Percentiles rank a stretch among this genome's conserved stretches.
These are phyloP conservation scores for Cryptosporidium bovis DNA, from an alignment of 169 alveolate genomes.

Conservation along the genomic window DNA sequence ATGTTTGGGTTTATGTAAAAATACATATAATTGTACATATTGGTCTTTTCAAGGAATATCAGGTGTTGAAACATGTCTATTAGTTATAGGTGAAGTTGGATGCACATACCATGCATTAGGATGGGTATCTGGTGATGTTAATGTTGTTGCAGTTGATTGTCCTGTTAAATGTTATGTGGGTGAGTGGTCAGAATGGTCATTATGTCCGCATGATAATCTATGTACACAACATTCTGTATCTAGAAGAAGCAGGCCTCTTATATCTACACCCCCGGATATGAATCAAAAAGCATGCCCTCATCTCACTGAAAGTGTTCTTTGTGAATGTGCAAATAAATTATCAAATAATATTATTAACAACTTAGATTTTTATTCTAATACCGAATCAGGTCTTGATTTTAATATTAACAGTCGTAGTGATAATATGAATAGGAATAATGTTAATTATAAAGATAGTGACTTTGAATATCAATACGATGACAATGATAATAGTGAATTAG, in stretches of 20 bases:
- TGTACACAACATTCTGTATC: constrained; percentile 62
- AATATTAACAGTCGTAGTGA: no score
- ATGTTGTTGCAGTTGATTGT: constrained; percentile 70
- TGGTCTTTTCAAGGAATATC: constrained; percentile 74
- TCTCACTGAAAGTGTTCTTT: constrained; percentile 40
- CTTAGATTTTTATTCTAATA: constrained; percentile 7
- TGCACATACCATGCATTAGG: constrained; percentile 72
- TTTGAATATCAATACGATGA: no score
- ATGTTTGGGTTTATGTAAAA: constrained; percentile 63
- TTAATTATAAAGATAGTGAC: no score
- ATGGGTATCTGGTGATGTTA: constrained; percentile 70
- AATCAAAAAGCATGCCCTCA: constrained; percentile 64
- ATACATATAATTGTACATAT: constrained; percentile 55
- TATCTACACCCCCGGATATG: constrained; percentile 75
- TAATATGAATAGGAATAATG: no score
- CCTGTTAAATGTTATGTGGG: constrained; percentile 73
- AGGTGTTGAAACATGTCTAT: constrained; percentile 58
- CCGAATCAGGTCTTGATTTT: not conserved
- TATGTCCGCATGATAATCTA: constrained; percentile 27
- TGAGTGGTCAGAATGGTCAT: constrained; percentile 63
- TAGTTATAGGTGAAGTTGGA: constrained; percentile 73
- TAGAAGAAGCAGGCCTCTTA: constrained; percentile 63
- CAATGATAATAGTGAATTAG: no score
- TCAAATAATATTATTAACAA: not conserved
- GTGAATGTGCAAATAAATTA: constrained; percentile 35